phyloP scores from a whole-genome alignment of 1,139 yeast species.

The Kodamaea anthophila region DNA sequence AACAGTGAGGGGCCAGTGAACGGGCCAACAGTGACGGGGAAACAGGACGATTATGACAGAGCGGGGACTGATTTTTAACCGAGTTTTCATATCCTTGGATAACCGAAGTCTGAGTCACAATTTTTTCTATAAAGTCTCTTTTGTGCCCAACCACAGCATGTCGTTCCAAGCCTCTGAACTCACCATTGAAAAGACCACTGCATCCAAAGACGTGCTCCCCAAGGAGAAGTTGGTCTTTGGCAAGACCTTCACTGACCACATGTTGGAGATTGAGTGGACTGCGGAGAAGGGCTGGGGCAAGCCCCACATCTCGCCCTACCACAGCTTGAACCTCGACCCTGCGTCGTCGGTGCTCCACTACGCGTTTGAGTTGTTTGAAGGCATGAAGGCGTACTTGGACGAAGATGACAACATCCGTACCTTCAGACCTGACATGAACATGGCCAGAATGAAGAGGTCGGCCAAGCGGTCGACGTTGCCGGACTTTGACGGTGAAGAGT shows the following conservation, averaged over 20 bases:
- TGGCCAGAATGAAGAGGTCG: constrained; percentile 84
- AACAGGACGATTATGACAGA: too few relatives aligned
- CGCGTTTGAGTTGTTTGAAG: constrained; percentile 93
- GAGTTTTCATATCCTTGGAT: too few relatives aligned
- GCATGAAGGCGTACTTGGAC: constrained; percentile 89
- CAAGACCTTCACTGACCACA: constrained; percentile 81
- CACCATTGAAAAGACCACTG: constrained; percentile 46
- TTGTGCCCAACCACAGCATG: constrained; percentile 6
- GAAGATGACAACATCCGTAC: constrained; percentile 62
- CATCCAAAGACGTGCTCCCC: constrained; percentile 63
- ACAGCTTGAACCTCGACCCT: constrained; percentile 70
- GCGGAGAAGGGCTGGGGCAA: constrained; percentile 72
- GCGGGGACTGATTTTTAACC: too few relatives aligned
- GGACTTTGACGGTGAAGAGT: constrained; percentile 69
- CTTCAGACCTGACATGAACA: constrained; percentile 88
- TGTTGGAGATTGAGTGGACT: constrained; percentile 84
- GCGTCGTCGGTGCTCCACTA: constrained; percentile 88
- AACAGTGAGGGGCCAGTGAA: too few relatives aligned
- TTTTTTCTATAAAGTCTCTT: too few relatives aligned
- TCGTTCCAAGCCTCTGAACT: constrained; percentile 66
- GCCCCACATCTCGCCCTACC: constrained; percentile 85
- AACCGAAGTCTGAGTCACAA: constrained; percentile 2
- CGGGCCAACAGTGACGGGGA: too few relatives aligned
- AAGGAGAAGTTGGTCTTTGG: constrained; percentile 82
- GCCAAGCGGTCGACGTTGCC: constrained; percentile 88